Base-by-base conservation (phyloP, 1,139 yeast species). In the Blastobotrys serpentis region DNA sequence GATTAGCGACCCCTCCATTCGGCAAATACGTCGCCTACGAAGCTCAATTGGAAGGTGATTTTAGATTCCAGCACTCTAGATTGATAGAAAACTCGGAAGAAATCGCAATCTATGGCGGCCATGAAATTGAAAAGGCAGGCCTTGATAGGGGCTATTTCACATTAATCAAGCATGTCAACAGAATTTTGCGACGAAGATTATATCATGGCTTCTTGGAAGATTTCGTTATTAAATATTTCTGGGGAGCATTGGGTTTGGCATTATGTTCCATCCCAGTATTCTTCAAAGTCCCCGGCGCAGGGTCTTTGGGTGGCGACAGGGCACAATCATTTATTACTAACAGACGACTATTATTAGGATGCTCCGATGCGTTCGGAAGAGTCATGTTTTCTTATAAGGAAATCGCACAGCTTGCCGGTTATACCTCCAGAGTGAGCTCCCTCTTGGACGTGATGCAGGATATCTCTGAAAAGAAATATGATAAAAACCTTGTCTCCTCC, bases 161-260 rank as follows among this genome's bases (percentile, higher is more conserved):
- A 52, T 73, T 89, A 56, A 95, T 86, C 56, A 74, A 84, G 54
- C 92, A 89, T 68, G 77, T 84, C 55, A 82, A 86, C 61, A 77
- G 83, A 68, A 94, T 87, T 60, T 78, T 86, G 54, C 80, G 89
- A 70, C 82, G 86, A 79, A 69, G 95, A 78, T 69, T 82, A 77
- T 64, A 89, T 85, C 39, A 90, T 84, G 64, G 86, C 79, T 49
- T 68, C 43, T 52, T 67, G 53, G 74, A 70, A 52, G 73, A 69
- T 50, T 90, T 89, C 62, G 82, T 88, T 54, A 92, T 90, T 52
- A 90, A 90, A 66, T 90, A 90, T 67, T 80, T 89, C 49, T 86
- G 97, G 94, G 97, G 98, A 52, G 97, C 96, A 2, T 87, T 94
- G 41, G 97, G 98, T 4, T 76, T 90, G 53, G 81, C 84, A 0